Percentiles rank a stretch among this genome's conserved stretches.
phyloP scores from a whole-genome alignment of 2,329 filamentous ascomycete genomes.

The Arthroderma uncinatum region DNA sequence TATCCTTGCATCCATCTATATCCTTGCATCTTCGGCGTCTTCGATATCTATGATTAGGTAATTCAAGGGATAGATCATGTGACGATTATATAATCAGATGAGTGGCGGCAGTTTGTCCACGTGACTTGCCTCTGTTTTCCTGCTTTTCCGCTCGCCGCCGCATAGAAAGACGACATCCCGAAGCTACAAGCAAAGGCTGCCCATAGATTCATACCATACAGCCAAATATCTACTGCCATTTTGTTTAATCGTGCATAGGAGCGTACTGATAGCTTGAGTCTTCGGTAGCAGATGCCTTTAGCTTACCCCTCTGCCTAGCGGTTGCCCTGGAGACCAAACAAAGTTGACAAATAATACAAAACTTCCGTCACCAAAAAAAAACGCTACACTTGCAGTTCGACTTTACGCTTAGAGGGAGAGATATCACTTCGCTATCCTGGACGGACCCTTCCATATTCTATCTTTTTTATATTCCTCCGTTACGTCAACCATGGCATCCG shows the following conservation, averaged over 20 bases:
- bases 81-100: neutral
- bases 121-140: neutral
- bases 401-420: too few species aligned
- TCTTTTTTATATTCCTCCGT: neutral
- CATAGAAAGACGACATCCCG: neutral
- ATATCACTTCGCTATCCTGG: too few species aligned
- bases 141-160: neutral
- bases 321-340: conserved; percentile 31
- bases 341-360: conserved; percentile 4
- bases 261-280: neutral
- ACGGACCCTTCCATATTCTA: too few species aligned
- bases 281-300: neutral
- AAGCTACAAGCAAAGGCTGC: neutral
- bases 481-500: conserved; percentile 21
- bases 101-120: neutral
- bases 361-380: neutral
- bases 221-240: neutral
- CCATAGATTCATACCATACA: neutral
- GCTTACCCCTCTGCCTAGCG: conserved; percentile 6
- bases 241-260: neutral
- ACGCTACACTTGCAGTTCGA: neutral
- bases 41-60: too few species aligned
- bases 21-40: too few species aligned
- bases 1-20: neutral
- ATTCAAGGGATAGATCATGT: too few species aligned